Evolutionary conservation across 2,329 filamentous ascomycete genomes (phyloP), one percentile per base, ranked within the genome.

Genomic region (Aureobasidium sp.): DNA sequence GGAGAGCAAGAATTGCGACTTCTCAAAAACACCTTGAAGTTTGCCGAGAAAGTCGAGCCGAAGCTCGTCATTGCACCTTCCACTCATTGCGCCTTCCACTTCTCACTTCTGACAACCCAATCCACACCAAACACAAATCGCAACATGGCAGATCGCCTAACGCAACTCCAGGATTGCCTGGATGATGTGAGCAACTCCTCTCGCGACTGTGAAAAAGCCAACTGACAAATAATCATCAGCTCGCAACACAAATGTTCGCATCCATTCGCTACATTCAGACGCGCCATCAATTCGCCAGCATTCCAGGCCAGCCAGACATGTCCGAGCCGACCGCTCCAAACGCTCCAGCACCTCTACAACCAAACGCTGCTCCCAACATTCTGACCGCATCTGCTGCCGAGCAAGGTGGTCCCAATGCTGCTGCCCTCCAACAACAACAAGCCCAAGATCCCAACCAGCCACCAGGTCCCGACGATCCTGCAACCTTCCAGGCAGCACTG

Each of bases 131-230:
- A 26, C 29, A 47, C 29, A 10, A 10, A 26, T 6, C 55, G 24
- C 46, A 50, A 44, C 63, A 91, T 91, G 86, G 82, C 83, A 32
- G 90, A 95, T 72, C 81, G 87, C 65, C 81, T 95, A 63, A 93
- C 90, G 1, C 90, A 94, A 74, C 80, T 94, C 63, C 90, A 95
- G 75, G 89, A 94, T 77, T 87, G 89, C 74, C 84, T 93, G 64
- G 90, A 94, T 71, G 86, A 92, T 81, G 89, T 90, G 77, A 37
- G 75, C 51, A 13, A 15, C 20, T 27, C 48, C 34, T 15, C 37
- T 52, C 34, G 20, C 17, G 8, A 50, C 20, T 12, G 29, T 17
- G 5, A 41, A 32, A 48, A 62, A 61, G 62, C 13, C 43, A 8
- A 34, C 48, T 67, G 34, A 67, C 55, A 24, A 44, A 37, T 24